These are phyloP conservation scores for Amborella trichopoda DNA, from an alignment of 164 flowering plant genomes.

Conservation along the genomic window DNA sequence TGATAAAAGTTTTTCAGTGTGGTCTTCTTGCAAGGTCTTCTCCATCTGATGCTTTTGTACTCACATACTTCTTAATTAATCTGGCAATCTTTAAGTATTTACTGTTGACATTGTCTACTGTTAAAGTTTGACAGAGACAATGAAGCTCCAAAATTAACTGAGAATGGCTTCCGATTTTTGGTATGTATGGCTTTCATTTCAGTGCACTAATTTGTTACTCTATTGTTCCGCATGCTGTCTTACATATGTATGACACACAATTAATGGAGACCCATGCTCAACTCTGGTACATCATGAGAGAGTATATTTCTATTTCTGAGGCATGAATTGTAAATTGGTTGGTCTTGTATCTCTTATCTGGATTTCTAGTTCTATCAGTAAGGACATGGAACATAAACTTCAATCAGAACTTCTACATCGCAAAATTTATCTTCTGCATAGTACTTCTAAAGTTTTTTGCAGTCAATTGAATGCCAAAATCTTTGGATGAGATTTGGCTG, in stretches of 20 bases:
- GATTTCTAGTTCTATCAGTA: too few species aligned
- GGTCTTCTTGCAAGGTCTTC: conserved; percentile 76
- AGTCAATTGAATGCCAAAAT: too few species aligned
- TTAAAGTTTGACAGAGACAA: conserved; percentile 46
- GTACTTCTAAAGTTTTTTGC: too few species aligned
- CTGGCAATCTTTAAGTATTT: conserved; percentile 1
- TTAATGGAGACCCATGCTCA: conserved; percentile 96
- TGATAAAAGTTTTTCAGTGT: conserved; percentile 82
- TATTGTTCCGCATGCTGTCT: conserved; percentile 1
- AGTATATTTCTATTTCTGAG: conserved; percentile 84
- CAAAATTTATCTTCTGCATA: too few species aligned
- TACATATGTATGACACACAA: too few species aligned
- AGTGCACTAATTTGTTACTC: conserved; percentile 2
- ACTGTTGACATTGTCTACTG: background rate
- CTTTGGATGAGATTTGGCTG: conserved; percentile 1
- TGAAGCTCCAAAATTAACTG: conserved; percentile 74
- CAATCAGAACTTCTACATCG: too few species aligned
- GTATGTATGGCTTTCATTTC: conserved; percentile 38
- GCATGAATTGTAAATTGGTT: conserved; percentile 31
- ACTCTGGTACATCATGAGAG: conserved; percentile 95
- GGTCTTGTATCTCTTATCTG: background rate
- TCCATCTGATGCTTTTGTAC: background rate
- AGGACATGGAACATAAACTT: too few species aligned
- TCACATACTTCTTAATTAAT: background rate
- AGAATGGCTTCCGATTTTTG: conserved; percentile 91